Evolutionary conservation across 1,284 basidiomycete genomes (phyloP).

Genomic region (Malassezia sympodialis): DNA sequence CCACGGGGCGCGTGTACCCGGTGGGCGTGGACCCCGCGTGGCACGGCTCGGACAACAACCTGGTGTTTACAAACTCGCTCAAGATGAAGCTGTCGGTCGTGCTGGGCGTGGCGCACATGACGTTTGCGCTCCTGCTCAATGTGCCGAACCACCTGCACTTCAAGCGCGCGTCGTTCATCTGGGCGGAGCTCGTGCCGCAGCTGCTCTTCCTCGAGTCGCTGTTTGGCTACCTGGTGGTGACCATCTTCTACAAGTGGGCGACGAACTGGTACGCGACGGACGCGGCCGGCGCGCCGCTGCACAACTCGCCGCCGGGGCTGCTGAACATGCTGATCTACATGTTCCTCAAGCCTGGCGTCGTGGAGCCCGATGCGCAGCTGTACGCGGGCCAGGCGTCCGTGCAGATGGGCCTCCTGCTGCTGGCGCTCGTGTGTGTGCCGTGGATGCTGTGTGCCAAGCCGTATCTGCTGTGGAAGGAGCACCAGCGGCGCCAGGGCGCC

Average conservation of each 20-base stretch:
- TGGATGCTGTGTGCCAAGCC: constrained; percentile 90
- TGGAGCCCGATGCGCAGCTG: constrained; percentile 63
- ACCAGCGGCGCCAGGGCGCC: constrained; percentile 68
- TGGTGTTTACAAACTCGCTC: constrained; percentile 95
- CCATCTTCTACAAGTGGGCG: constrained; percentile 95
- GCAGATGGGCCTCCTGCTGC: constrained; percentile 67
- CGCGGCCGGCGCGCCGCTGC: constrained; percentile 50
- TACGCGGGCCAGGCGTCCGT: constrained; percentile 80
- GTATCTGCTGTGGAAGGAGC: constrained; percentile 85
- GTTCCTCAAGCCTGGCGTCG: constrained; percentile 45
- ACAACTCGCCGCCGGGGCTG: constrained; percentile 66
- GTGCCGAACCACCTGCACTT: constrained; percentile 89
- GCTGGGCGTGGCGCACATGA: constrained; percentile 95
- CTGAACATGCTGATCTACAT: constrained; percentile 52
- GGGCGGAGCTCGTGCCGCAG: constrained; percentile 89
- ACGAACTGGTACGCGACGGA: constrained; percentile 71
- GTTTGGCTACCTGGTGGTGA: constrained; percentile 89
- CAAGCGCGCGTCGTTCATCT: constrained; percentile 74
- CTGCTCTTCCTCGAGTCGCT: constrained; percentile 94
- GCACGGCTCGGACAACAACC: constrained; percentile 82
- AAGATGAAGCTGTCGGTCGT: constrained; percentile 99
- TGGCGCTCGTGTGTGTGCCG: constrained; percentile 81
- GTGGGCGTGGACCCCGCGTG: constrained; percentile 92
- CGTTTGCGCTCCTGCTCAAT: constrained; percentile 90
- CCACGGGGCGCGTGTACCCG: constrained; percentile 62